Percentiles rank a stretch among this genome's conserved stretches.
These are phyloP conservation scores for Linum lewisii DNA, from an alignment of 345 rosid species.

Conservation along the genomic window DNA sequence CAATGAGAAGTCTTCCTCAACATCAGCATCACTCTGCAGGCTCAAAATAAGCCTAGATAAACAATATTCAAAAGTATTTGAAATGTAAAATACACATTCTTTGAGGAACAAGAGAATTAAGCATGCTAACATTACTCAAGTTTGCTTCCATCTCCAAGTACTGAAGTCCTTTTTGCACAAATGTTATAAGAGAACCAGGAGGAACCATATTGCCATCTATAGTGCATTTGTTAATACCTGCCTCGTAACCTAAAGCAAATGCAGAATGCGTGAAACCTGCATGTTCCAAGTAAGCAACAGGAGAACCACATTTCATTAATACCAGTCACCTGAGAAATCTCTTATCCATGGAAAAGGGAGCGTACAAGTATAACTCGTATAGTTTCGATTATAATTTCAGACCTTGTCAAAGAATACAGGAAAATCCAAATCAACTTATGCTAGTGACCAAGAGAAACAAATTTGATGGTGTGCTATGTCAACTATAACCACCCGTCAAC, in stretches of 20 bases:
- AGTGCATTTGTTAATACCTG: conserved; percentile 71
- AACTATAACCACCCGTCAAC: background rate
- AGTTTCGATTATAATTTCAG: background rate
- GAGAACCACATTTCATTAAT: background rate
- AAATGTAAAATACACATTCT: conserved; percentile 1
- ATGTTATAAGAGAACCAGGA: conserved; percentile 82
- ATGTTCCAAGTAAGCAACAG: conserved; percentile 8
- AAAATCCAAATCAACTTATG: background rate
- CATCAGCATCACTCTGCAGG: conserved; percentile 66
- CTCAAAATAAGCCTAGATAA: conserved; percentile 29
- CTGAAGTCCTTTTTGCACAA: conserved; percentile 90
- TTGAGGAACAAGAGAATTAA: conserved; percentile 12
- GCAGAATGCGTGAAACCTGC: conserved; percentile 86
- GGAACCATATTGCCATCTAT: conserved; percentile 95
- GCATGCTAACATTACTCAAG: conserved; percentile 57
- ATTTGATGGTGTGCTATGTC: background rate
- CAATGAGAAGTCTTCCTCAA: conserved; percentile 93
- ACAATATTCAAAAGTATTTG: conserved; percentile 10
- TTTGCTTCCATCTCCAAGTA: conserved; percentile 99
- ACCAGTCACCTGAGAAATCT: background rate
- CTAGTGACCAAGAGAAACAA: background rate
- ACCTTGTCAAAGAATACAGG: background rate
- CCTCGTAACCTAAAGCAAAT: conserved; percentile 89
- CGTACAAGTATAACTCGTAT: background rate
- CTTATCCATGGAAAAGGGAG: background rate